Evolutionary conservation across 352 stramenopile species (phyloP), one percentile per base, ranked within the genome.

Genomic region (Pythium rhizo-oryzae): DNA sequence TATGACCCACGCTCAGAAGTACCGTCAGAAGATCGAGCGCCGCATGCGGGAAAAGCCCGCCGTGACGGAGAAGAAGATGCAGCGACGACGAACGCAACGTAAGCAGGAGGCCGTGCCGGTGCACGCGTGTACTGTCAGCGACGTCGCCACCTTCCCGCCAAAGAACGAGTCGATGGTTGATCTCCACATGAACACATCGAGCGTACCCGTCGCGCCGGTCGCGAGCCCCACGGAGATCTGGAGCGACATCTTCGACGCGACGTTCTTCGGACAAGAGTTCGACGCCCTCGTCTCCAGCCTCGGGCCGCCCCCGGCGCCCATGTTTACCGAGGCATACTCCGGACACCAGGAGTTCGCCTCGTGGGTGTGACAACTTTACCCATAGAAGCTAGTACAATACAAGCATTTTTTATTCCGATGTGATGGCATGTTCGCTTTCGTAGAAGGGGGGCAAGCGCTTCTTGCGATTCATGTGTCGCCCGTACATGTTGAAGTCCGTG

Each of bases 1-100:
- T 47, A 93, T 93, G 85, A 93, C 85, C 0, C 85, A 93, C 55
- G 85, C 85, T 39, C 85, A 93, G 25, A 93, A 93, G 74, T 93
- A 93, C 70, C 82, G 85, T 12, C 85, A 93, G 63, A 93, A 93
- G 74, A 93, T 93, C 62, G 76, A 77, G 16, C 76, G 82, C 2
- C 74, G 79, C 15, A 39, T 44, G 33, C 15, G 18, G 19, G 23
- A 21, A 41, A 62, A 62, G 55, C 43, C 43, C 13, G 5, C 19
- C 15, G 43, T 50, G 43, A n/a, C 43, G 2, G 19, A n/a, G n/a
- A 52, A 52, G 21, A 62, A 62, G 55, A 23, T 19, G 12, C 43
- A 16, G 19, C 43, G 43, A 50, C 43, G 43, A n/a, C 15, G 28
- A 6, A 33, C 13, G 5, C 15, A 18, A 23, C 8, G 43, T 16